Evolutionary conservation across 345 rosid species (phyloP).

Genomic region (Ceriops tagal): DNA sequence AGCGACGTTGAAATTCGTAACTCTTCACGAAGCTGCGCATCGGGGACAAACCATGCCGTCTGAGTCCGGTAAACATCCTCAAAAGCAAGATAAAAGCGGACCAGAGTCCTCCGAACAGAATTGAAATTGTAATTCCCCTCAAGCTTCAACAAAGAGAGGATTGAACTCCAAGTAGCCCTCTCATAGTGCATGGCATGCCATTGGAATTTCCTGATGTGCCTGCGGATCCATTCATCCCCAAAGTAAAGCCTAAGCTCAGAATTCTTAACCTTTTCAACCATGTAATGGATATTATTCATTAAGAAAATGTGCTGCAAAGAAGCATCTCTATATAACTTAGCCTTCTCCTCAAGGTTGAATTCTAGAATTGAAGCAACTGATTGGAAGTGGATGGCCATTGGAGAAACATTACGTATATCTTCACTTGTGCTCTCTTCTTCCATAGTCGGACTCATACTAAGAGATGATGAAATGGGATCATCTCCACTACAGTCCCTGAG

Average conservation of each 20-base stretch:
- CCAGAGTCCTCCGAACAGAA: slow-evolving; percentile 41
- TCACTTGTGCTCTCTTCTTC: slow-evolving; percentile 38
- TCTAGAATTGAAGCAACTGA: slow-evolving; percentile 60
- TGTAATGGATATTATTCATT: slow-evolving; percentile 87
- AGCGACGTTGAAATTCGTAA: slow-evolving; percentile 61
- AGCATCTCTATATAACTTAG: slow-evolving; percentile 57
- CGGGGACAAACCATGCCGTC: slow-evolving; percentile 68
- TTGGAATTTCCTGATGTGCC: slow-evolving; percentile 72
- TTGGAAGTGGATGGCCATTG: slow-evolving; percentile 47
- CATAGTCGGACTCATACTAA: slow-evolving; percentile 26
- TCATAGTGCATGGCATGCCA: slow-evolving; percentile 67
- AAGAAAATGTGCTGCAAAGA: slow-evolving; percentile 74
- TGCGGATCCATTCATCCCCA: slow-evolving; percentile 75
- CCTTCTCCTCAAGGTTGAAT: slow-evolving; percentile 60
- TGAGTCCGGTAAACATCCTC: slow-evolving; percentile 82
- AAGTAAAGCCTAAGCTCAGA: slow-evolving; percentile 61
- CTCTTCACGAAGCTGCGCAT: slow-evolving; percentile 66
- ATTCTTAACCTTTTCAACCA: slow-evolving; percentile 69
- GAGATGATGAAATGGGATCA: slow-evolving; percentile 30
- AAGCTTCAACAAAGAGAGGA: slow-evolving; percentile 58
- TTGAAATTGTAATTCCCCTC: slow-evolving; percentile 47
- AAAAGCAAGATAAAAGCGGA: slow-evolving; percentile 58
- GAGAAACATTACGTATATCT: slow-evolving; percentile 28
- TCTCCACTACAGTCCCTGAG: slow-evolving; percentile 44
- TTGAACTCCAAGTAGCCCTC: slow-evolving; percentile 69